A percentile compares a stretch with the other conserved stretches of the same genome.
phyloP scores from a whole-genome alignment of 2,329 filamentous ascomycete genomes.

The Colletotrichum siamense region DNA sequence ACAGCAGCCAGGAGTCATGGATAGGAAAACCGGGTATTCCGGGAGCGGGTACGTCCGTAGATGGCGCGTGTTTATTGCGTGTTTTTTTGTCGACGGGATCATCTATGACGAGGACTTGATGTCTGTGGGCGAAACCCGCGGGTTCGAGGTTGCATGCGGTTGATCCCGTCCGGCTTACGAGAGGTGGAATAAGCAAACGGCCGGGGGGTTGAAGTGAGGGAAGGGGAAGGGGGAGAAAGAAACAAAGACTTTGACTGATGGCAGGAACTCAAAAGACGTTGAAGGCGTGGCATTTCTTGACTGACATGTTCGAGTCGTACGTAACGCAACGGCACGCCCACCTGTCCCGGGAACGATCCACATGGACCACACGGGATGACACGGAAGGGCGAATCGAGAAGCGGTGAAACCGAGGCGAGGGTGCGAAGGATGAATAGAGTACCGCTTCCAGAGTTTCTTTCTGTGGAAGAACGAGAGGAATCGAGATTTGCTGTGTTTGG shows the following conservation, averaged over 20 bases:
- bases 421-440: not conserved
- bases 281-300: constrained; percentile 1
- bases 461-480: not conserved
- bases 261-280: not conserved
- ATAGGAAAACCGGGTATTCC: not conserved
- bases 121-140: not conserved
- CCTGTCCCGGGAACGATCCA: not conserved
- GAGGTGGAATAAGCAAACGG: not conserved
- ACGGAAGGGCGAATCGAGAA: not conserved
- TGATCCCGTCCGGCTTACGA: not conserved
- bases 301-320: not conserved
- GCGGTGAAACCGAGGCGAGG: not conserved
- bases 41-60: not conserved
- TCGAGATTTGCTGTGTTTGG: not conserved
- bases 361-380: not conserved
- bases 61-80: not conserved
- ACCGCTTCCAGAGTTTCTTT: not conserved
- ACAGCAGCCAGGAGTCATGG: not conserved
- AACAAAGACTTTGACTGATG: not conserved
- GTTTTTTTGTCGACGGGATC: not conserved
- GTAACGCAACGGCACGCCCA: not conserved
- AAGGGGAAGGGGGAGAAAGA: not conserved
- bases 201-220: not conserved
- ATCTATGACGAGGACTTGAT: not conserved
- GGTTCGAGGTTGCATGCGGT: not conserved